Conservation (phyloP, 805 yeast species). For the Maudiozyma barnettii region DNA sequence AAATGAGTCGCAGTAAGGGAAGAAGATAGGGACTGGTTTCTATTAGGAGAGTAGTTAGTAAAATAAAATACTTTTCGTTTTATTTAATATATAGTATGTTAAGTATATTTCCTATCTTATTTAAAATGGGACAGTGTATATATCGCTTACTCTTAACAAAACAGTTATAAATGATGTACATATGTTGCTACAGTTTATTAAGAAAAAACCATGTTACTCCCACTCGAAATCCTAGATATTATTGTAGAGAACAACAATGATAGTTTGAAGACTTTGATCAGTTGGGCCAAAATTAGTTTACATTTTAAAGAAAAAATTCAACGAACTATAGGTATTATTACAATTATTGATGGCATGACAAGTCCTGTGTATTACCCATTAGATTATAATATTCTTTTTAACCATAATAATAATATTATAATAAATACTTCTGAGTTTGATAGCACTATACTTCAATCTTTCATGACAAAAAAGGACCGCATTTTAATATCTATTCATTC, state of each 20-base stretch:
- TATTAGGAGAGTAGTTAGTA: no score
- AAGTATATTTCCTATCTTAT: no score
- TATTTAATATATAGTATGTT: no score
- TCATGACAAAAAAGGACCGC: slow-evolving; percentile 8
- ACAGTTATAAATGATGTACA: no score
- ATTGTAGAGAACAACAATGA: slow-evolving; percentile 16
- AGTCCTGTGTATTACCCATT: slow-evolving; percentile 4
- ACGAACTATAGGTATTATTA: slow-evolving; percentile 17
- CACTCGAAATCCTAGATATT: slow-evolving; percentile 19
- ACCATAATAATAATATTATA: slow-evolving; percentile 7
- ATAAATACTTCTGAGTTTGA: slow-evolving; percentile 9
- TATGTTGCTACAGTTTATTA: no score
- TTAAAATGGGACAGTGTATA: no score
- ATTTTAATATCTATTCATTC: slow-evolving; percentile 18
- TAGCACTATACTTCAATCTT: not conserved
- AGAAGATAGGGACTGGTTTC: no score
- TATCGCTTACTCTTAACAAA: no score
- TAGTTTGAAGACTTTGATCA: slow-evolving; percentile 17
- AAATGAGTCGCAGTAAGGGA: no score
- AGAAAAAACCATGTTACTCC: no score
- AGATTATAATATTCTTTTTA: slow-evolving; percentile 8
- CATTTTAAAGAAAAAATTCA: slow-evolving; percentile 9
- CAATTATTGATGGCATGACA: slow-evolving; percentile 12
- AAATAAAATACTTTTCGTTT: no score
- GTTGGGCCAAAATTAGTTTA: slow-evolving; percentile 18